Evolutionary conservation across 2,329 filamentous ascomycete species (phyloP).

Genomic region (Colletotrichum sp.): DNA sequence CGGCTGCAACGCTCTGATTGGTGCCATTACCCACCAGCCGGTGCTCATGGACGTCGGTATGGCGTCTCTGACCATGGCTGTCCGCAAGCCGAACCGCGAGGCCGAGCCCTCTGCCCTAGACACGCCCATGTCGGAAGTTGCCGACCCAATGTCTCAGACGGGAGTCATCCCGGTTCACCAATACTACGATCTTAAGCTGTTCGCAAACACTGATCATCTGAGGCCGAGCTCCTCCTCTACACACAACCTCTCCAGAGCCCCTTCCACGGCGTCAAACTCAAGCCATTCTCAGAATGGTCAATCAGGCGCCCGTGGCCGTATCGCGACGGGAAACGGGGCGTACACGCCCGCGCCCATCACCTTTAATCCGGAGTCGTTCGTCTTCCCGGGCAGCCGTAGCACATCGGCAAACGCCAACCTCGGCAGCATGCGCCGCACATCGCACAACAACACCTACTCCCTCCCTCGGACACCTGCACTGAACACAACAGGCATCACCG

Average conservation of each 20-base stretch:
- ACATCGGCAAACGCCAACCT: slow-evolving; percentile 49
- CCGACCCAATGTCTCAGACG: slow-evolving; percentile 16
- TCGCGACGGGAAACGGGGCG: slow-evolving; percentile 25
- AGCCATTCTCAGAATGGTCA: slow-evolving; percentile 28
- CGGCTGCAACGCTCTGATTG: slow-evolving; percentile 93
- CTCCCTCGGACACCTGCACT: slow-evolving; percentile 31
- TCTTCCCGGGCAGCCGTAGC: slow-evolving; percentile 45
- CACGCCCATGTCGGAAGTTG: slow-evolving; percentile 25
- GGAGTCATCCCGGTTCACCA: slow-evolving; percentile 55
- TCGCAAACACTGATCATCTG: slow-evolving; percentile 79
- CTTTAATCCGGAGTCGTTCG: slow-evolving; percentile 40
- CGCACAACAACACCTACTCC: slow-evolving; percentile 23
- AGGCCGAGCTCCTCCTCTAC: slow-evolving; percentile 47
- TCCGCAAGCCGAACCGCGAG: slow-evolving; percentile 57
- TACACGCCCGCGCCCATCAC: slow-evolving; percentile 28
- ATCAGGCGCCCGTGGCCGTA: slow-evolving; percentile 39
- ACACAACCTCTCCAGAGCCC: slow-evolving; percentile 29
- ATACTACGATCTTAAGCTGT: slow-evolving; percentile 75
- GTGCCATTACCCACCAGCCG: slow-evolving; percentile 88
- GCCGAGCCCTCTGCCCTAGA: slow-evolving; percentile 28
- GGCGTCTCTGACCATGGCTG: slow-evolving; percentile 89
- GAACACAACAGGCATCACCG: slow-evolving; percentile 39
- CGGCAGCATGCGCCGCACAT: slow-evolving; percentile 36
- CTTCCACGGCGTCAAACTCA: slow-evolving; percentile 39
- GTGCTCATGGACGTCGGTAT: slow-evolving; percentile 90